These are phyloP conservation scores for Cladobotryum mycophilum DNA, from an alignment of 2,329 filamentous ascomycete genomes.

Conservation along the genomic window DNA sequence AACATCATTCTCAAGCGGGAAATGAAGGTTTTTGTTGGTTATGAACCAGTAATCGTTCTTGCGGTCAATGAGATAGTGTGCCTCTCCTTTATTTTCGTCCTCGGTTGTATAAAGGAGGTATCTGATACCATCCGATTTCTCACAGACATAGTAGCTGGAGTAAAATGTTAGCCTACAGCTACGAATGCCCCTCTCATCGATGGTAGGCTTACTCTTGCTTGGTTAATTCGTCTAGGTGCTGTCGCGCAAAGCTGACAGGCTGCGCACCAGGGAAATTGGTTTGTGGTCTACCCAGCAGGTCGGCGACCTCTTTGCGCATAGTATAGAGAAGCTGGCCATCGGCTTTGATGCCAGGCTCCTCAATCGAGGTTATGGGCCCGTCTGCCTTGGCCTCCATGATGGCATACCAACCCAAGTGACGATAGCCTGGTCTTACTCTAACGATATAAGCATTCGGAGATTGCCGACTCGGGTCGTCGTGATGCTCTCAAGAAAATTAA, in stretches of 20 bases:
- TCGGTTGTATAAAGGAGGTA: conserved; percentile 86
- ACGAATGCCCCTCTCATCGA: neutral
- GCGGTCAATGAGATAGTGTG: conserved; percentile 91
- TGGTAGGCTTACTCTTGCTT: conserved; percentile 57
- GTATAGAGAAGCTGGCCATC: conserved; percentile 50
- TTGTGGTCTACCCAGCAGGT: conserved; percentile 64
- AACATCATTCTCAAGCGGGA: conserved; percentile 64
- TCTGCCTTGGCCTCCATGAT: conserved; percentile 25
- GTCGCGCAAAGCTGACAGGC: conserved; percentile 81
- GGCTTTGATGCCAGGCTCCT: conserved; percentile 60
- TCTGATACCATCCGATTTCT: conserved; percentile 94
- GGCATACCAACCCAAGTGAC: too few relatives aligned
- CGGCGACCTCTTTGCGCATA: conserved; percentile 68
- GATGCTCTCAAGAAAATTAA: too few relatives aligned
- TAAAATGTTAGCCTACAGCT: conserved; percentile 9
- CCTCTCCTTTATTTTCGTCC: conserved; percentile 55
- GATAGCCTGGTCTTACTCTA: too few relatives aligned
- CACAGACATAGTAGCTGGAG: conserved; percentile 83
- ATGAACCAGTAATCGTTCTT: conserved; percentile 97
- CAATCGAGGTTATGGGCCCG: conserved; percentile 43
- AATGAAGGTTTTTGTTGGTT: conserved; percentile 62
- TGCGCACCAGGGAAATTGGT: conserved; percentile 81
- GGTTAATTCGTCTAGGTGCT: conserved; percentile 77
- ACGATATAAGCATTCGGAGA: too few relatives aligned
- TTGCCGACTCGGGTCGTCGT: too few relatives aligned